Conservation (phyloP, 768 basidiomycete species). For the Crepidotus variabilis region DNA sequence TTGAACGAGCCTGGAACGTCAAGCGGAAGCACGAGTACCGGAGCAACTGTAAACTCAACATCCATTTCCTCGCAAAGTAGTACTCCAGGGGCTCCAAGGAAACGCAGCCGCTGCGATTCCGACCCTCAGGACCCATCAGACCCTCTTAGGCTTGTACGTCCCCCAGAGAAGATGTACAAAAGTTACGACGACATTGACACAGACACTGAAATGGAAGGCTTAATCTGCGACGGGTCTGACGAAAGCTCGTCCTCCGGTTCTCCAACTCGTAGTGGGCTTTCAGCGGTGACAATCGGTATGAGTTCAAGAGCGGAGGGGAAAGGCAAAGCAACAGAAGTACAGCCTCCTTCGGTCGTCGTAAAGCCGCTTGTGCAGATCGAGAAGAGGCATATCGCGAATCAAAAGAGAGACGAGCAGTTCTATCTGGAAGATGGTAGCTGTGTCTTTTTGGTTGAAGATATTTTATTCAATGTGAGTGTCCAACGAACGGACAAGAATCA, state of each 20-base stretch:
- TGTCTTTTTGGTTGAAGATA: conserved; percentile 57
- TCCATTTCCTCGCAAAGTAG: not conserved
- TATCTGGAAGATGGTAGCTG: conserved; percentile 72
- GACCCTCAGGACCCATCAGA: conserved; percentile 9
- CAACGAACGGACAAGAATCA: not conserved
- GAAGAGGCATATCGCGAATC: not conserved
- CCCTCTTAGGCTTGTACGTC: conserved; percentile 4
- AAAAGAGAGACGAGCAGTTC: conserved; percentile 45
- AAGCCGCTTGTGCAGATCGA: not conserved
- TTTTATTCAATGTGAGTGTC: conserved; percentile 60
- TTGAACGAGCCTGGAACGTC: not conserved
- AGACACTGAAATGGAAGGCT: conserved; percentile 14
- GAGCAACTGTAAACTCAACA: not conserved
- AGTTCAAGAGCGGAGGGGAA: not conserved
- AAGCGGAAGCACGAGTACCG: not conserved
- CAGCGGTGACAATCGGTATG: not conserved
- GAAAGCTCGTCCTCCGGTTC: conserved; percentile 5
- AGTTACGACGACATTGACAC: conserved; percentile 15
- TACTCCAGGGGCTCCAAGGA: conserved; percentile 5
- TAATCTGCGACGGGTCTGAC: conserved; percentile 6
- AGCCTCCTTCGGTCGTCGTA: not conserved
- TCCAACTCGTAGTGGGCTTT: conserved; percentile 3
- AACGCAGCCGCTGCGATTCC: conserved; percentile 22
- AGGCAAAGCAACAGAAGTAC: not conserved
- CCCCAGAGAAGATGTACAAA: conserved; percentile 18